These are phyloP conservation scores for Xylaria hypoxylon DNA, from an alignment of 2,329 filamentous ascomycete genomes.

Conservation along the genomic window DNA sequence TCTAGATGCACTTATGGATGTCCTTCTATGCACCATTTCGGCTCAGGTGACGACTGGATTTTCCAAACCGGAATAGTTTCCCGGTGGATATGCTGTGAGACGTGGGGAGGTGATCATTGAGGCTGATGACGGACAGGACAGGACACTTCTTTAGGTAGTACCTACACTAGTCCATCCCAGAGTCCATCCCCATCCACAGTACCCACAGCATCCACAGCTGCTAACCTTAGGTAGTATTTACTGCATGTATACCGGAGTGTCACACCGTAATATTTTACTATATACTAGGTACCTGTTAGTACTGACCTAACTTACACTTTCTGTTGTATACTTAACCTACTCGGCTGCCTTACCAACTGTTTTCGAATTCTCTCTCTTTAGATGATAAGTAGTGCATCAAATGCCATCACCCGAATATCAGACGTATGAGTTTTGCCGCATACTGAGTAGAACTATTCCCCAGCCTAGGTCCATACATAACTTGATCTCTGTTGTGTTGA, in stretches of 20 bases:
- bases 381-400: too few relatives aligned
- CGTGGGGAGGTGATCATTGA: conserved; percentile 26
- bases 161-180: background rate
- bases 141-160: background rate
- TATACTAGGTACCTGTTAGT: too few relatives aligned
- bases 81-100: conserved; percentile 22
- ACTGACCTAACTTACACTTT: too few relatives aligned
- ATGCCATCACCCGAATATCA: too few relatives aligned
- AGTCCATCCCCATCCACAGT: background rate
- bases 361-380: background rate
- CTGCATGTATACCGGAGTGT: background rate
- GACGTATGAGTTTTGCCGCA: too few relatives aligned
- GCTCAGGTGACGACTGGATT: conserved; percentile 37
- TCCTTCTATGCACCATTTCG: conserved; percentile 22
- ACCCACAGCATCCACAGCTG: background rate
- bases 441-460: too few relatives aligned
- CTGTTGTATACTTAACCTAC: too few relatives aligned
- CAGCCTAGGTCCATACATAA: too few relatives aligned
- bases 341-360: background rate
- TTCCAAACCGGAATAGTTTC: conserved; percentile 30
- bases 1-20: conserved; percentile 19
- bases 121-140: conserved; percentile 38
- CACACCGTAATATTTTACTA: conserved; percentile 14
- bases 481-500: background rate
- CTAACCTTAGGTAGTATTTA: background rate